Evolutionary conservation across 2,329 filamentous ascomycete species (phyloP).

Genomic region (Exserohilum rostratum): DNA sequence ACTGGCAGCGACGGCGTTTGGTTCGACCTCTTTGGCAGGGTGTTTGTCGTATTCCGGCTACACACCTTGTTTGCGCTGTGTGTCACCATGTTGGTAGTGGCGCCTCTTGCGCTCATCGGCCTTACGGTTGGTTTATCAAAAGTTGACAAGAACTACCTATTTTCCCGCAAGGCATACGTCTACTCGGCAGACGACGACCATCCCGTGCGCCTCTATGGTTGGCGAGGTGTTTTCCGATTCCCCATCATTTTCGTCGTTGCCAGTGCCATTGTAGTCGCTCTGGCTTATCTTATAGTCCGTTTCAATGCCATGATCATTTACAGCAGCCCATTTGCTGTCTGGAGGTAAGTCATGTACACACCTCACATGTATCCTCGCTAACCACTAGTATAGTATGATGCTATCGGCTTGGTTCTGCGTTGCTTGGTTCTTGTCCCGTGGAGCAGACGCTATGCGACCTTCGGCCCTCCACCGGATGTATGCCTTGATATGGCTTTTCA

Average conservation of each 20-base stretch:
- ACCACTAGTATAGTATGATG: constrained; percentile 66
- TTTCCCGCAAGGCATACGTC: constrained; percentile 69
- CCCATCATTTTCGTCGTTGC: constrained; percentile 76
- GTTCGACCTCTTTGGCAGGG: constrained; percentile 88
- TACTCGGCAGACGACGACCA: constrained; percentile 65
- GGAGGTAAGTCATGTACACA: constrained; percentile 54
- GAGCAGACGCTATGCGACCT: constrained; percentile 79
- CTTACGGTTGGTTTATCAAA: constrained; percentile 72
- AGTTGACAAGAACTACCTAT: constrained; percentile 86
- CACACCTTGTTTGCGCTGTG: constrained; percentile 88
- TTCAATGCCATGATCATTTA: constrained; percentile 91
- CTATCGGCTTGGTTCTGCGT: constrained; percentile 78
- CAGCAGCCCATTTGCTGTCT: constrained; percentile 84
- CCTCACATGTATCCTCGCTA: background rate
- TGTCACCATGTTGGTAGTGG: constrained; percentile 78
- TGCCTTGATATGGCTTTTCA: constrained; percentile 82
- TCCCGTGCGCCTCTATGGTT: constrained; percentile 71
- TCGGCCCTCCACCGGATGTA: constrained; percentile 86
- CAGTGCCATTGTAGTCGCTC: constrained; percentile 69
- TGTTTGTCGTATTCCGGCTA: constrained; percentile 78
- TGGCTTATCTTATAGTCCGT: constrained; percentile 78
- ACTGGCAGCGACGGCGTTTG: constrained; percentile 76
- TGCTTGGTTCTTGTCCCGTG: constrained; percentile 82
- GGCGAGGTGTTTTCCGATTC: constrained; percentile 83
- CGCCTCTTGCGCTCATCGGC: constrained; percentile 73